Evolutionary conservation across 2,329 filamentous ascomycete genomes (phyloP).

Genomic region (Fusarium nisikadoi): DNA sequence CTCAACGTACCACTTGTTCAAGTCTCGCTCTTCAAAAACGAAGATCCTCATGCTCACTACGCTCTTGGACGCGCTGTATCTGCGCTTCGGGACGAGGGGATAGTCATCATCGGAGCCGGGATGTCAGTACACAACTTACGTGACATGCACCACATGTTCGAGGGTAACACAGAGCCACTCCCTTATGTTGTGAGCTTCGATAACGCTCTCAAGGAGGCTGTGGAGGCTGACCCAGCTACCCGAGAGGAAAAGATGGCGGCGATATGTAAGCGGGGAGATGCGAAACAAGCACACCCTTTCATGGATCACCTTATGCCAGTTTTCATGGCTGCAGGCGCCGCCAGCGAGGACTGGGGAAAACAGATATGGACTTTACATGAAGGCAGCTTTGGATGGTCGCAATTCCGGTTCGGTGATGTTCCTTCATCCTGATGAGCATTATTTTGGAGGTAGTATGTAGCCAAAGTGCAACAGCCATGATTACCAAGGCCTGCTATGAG

Average conservation of each 20-base stretch:
- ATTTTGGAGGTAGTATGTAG: constrained; percentile 5
- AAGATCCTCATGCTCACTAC: constrained; percentile 74
- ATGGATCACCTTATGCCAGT: constrained; percentile 64
- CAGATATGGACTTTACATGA: constrained; percentile 60
- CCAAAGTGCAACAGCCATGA: background rate
- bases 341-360: constrained; percentile 54
- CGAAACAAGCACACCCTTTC: constrained; percentile 59
- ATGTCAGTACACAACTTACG: constrained; percentile 80
- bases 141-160: constrained; percentile 54
- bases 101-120: constrained; percentile 76
- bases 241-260: constrained; percentile 55
- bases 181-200: constrained; percentile 73
- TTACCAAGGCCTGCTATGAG: background rate
- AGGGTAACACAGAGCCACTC: constrained; percentile 56
- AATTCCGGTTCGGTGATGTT: constrained; percentile 59
- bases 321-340: constrained; percentile 59
- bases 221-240: constrained; percentile 55
- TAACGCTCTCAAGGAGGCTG: constrained; percentile 72
- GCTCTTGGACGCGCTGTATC: constrained; percentile 73
- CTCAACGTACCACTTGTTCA: constrained; percentile 76
- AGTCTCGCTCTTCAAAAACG: constrained; percentile 73
- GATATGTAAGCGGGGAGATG: constrained; percentile 55
- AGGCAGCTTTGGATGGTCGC: constrained; percentile 57
- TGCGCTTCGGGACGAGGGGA: constrained; percentile 72
- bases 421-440: constrained; percentile 10